Base-by-base conservation (phyloP, 1,139 yeast genomes). In the Yamadazyma blattariae region DNA sequence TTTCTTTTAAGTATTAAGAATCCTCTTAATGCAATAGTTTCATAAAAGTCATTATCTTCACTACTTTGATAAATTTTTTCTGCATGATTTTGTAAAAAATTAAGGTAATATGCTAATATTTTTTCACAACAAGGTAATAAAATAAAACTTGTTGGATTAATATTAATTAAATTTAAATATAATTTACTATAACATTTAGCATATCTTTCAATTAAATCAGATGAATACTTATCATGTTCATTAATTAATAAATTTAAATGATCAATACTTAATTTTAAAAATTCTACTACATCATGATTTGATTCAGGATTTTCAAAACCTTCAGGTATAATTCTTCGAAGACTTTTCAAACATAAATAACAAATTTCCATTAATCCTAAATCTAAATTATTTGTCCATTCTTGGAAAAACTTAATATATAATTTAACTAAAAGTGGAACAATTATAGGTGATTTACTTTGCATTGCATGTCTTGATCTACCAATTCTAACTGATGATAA, bases 401-500 rank as follows among this genome's bases (percentile, higher is more conserved):
- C 65, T 30, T 75, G 74, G 48, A 83, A 85, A 39, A 77, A 76
- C 23, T 66, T 57, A 25, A 69, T 47, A 54, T 89, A 89, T 28
- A 82, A 61, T 38, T 77, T 74, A 18, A 80, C 72, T 29, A 88
- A 56, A 2, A 77, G 59, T 0, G 82, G 78, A 5, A 82, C 69
- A 2, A 89, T 57, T 3, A 74, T 59, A 0, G 88, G 85, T 0
- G 86, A 74, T 40, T 83, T 80, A 35, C 76, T 67, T 51, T 84
- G 95, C 74, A 92, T 71, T 2, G 89, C 87, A 12, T 80, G 80
- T 46, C 92, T 74, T 6, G 92, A 77, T 41, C 87, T 74, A 6
- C 97, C 97, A 30, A 90, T 85, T 47, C 92, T 67, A 0, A 90
- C 90, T 37, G 81, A 65, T 1, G 92, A 72, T 21, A 92, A 60